Base-by-base conservation (phyloP, 345 rosid species). In the Schrenkiella parvula region DNA sequence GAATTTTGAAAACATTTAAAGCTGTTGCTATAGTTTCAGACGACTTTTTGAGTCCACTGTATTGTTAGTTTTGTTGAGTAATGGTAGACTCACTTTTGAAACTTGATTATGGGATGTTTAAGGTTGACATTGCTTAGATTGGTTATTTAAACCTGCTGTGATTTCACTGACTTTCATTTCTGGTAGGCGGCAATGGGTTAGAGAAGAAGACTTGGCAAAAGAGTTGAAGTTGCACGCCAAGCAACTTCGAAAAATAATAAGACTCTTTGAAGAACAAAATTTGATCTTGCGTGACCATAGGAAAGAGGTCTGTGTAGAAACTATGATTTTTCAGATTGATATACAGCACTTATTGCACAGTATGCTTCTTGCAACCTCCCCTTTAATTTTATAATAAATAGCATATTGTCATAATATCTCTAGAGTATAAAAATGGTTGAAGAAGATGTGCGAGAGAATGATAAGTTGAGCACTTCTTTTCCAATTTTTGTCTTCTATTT, bases 151-250 rank as follows among this genome's bases (percentile, higher is more conserved):
- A 28, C 35, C 32, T 5, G 8, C 12, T 31, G n/a, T 65, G 44
- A 39, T 67, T 39, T 28, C 15, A 59, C 52, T 34, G 48, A 41
- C 23, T 15, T 23, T 32, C 29, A 9, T 50, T 25, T 25, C 43
- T 74, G 37, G 41, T 79, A 89, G 97, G 75, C 86, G 90, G 38
- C 95, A 86, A 71, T 95, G 99, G 93, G 95, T 89, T 69, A 83
- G 95, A 76, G 99, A 95, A 82, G 97, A 95, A 80, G 96, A 88
- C 83, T 82, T 95, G 82, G 97, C 97, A 8, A 91, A 85, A 79
- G 96, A 91, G 34, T 81, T 91, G 82, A 87, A 84, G 71, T 60
- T 87, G 57, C 95, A 95, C 42, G 68, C 89, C 13, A 95, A 91
- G 85, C 96, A 89, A 73, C 89, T 91, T 23, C 85, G 93, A 8